A percentile compares a stretch with the other conserved stretches of the same genome.
These are phyloP conservation scores for Fusarium coicis DNA, from an alignment of 2,329 filamentous ascomycete species.

Conservation along the genomic window DNA sequence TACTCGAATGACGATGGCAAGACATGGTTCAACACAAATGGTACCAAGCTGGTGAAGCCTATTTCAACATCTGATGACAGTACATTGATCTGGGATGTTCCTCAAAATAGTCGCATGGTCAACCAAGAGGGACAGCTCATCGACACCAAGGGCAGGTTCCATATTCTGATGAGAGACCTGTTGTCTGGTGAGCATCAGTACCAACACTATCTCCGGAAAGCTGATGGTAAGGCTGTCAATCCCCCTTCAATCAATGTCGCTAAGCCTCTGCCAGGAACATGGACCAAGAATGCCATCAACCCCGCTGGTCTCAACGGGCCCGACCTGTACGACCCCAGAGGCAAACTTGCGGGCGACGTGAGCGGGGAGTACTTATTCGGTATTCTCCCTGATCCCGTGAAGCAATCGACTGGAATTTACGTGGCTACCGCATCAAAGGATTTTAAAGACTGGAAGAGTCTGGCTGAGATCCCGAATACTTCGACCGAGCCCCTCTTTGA, in stretches of 20 bases:
- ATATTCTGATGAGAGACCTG: constrained; percentile 30
- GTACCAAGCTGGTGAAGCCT: neutral
- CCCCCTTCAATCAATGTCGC: accelerated
- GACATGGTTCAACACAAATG: constrained; percentile 29
- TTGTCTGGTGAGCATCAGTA: constrained; percentile 18
- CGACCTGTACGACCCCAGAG: constrained; percentile 26
- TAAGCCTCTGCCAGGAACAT: constrained; percentile 1
- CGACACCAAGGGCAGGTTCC: constrained; percentile 18
- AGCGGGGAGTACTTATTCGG: constrained; percentile 19
- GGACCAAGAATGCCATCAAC: constrained; percentile 29
- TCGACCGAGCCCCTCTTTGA: constrained; percentile 29
- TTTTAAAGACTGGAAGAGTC: constrained; percentile 20
- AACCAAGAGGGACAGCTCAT: constrained; percentile 29
- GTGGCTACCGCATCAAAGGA: constrained; percentile 3
- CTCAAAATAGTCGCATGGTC: constrained; percentile 33
- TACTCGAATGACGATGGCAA: constrained; percentile 32
- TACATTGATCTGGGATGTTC: constrained; percentile 23
- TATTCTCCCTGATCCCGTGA: constrained; percentile 9
- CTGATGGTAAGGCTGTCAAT: neutral
- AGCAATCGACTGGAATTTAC: constrained; percentile 8
- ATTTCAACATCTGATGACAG: constrained; percentile 23
- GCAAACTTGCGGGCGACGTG: constrained; percentile 27
- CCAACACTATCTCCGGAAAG: constrained; percentile 23
- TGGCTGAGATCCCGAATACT: constrained; percentile 25
- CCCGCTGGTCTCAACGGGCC: constrained; percentile 20